Conservation (phyloP, 2,329 filamentous ascomycete genomes). For the Pseudopithomyces chartarum region DNA sequence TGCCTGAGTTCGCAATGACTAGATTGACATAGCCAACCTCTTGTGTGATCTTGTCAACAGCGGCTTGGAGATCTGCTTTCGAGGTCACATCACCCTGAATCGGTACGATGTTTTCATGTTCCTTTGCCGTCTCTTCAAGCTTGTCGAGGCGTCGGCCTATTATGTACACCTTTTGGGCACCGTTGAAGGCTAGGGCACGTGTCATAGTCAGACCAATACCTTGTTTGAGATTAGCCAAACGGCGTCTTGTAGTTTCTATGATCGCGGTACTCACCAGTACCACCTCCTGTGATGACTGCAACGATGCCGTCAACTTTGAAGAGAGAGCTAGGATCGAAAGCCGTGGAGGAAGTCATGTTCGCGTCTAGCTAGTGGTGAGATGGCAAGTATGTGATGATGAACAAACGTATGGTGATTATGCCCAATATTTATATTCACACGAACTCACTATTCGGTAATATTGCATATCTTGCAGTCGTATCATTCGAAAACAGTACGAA, state of each 20-base stretch:
- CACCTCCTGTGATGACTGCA: constrained; percentile 23
- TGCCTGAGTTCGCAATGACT: constrained; percentile 28
- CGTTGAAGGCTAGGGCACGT: constrained; percentile 24
- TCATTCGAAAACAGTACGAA: background rate
- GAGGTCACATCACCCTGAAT: constrained; percentile 28
- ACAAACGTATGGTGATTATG: too few species aligned
- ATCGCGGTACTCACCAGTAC: constrained; percentile 13
- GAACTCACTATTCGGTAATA: background rate
- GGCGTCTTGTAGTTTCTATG: background rate
- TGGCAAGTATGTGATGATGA: background rate
- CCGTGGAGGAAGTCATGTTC: background rate
- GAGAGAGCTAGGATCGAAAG: constrained; percentile 3
- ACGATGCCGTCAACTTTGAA: constrained; percentile 23
- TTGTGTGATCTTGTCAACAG: constrained; percentile 13
- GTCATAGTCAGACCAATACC: constrained; percentile 32
- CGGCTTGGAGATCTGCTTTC: constrained; percentile 17
- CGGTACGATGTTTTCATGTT: constrained; percentile 12
- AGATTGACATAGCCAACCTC: constrained; percentile 27
- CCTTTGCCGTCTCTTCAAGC: constrained; percentile 16
- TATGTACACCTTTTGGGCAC: constrained; percentile 29
- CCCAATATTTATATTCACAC: background rate
- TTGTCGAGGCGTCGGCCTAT: constrained; percentile 26
- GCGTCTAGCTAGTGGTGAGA: background rate
- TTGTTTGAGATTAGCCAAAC: background rate
- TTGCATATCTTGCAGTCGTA: background rate